phyloP scores from a whole-genome alignment of 371 early-diverging fungal species.

The Mortierella polycephala region DNA sequence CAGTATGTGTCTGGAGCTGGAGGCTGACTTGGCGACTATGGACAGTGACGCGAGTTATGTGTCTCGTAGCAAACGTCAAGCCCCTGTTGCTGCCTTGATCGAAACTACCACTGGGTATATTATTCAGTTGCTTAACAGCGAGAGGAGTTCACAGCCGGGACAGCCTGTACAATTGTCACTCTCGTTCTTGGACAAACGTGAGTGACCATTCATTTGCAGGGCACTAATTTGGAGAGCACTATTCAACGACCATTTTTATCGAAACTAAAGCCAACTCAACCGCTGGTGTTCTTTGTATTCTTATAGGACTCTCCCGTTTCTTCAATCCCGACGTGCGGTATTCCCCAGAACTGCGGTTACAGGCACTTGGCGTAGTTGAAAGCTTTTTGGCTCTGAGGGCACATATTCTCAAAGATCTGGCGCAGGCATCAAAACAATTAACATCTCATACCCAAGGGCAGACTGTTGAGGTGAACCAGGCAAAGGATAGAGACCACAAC shows the following conservation, averaged over 20 bases:
- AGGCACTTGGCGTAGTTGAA: constrained; percentile 25
- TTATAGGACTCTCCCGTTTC: constrained; percentile 27
- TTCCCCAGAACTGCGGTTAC: constrained; percentile 21
- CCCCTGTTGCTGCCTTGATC: constrained; percentile 14
- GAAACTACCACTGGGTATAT: constrained; percentile 18
- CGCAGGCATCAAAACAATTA: background rate
- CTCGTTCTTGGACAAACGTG: constrained; percentile 30
- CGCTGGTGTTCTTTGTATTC: background rate
- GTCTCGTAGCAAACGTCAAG: constrained; percentile 8
- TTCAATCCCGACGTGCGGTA: constrained; percentile 10
- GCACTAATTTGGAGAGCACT: no score
- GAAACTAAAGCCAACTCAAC: background rate
- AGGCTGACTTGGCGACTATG: constrained; percentile 8
- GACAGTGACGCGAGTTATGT: background rate
- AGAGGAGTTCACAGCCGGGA: background rate
- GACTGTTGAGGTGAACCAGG: background rate
- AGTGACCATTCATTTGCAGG: background rate
- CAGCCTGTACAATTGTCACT: background rate
- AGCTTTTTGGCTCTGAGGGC: constrained; percentile 10
- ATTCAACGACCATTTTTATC: background rate
- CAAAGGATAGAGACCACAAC: background rate
- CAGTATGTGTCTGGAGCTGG: constrained; percentile 4
- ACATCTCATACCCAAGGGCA: background rate
- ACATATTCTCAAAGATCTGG: background rate
- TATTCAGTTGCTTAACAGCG: constrained; percentile 12